Conservation (phyloP, 306 rosid species). For the Cicer cuneatum region DNA sequence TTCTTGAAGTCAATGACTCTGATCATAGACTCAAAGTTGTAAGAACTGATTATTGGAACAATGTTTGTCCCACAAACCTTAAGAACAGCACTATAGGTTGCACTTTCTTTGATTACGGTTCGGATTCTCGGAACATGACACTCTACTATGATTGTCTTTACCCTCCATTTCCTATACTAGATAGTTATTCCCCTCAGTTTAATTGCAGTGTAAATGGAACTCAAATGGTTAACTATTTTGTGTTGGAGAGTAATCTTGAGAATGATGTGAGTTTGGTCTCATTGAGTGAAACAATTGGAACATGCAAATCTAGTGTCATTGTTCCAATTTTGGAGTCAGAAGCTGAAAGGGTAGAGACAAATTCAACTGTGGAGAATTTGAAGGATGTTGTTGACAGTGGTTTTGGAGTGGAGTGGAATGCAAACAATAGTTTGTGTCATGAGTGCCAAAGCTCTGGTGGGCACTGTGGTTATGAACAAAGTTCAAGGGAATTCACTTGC, state of each 20-base stretch:
- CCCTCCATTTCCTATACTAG: background rate
- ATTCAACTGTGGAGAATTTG: constrained; percentile 34
- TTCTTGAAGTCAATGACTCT: constrained; percentile 43
- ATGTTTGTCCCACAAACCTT: constrained; percentile 42
- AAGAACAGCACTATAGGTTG: constrained; percentile 39
- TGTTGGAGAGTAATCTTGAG: background rate
- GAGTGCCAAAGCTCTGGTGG: constrained; percentile 56
- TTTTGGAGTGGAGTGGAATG: constrained; percentile 57
- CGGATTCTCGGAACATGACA: constrained; percentile 32
- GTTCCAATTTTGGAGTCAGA: constrained; percentile 49
- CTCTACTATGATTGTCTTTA: constrained; percentile 55
- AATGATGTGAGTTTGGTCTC: background rate
- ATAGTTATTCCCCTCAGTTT: constrained; percentile 34
- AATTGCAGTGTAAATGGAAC: constrained; percentile 44
- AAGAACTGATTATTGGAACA: constrained; percentile 54
- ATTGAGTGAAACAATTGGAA: background rate
- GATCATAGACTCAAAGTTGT: constrained; percentile 43
- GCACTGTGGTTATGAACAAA: constrained; percentile 51
- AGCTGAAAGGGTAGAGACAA: background rate
- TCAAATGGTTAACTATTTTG: constrained; percentile 37
- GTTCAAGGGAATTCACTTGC: constrained; percentile 56
- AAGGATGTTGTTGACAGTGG: constrained; percentile 50
- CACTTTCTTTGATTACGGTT: constrained; percentile 36
- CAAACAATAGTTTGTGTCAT: constrained; percentile 48
- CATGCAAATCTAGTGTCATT: constrained; percentile 43